Conservation (phyloP, 352 stramenopile genomes). For the Phytophthora litchii region DNA sequence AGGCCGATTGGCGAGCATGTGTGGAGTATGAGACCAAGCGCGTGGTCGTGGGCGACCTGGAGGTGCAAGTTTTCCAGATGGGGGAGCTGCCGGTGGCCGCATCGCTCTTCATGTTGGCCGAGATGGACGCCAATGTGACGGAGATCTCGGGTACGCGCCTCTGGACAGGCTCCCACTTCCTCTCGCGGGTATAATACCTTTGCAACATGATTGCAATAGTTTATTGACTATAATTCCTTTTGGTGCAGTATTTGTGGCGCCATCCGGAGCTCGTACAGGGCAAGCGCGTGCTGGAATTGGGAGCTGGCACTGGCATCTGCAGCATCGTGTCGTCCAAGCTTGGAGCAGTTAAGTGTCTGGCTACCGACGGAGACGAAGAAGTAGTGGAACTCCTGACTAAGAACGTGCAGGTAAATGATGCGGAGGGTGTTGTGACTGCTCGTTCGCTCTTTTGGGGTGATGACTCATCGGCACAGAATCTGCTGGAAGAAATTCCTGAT, state of each 20-base stretch:
- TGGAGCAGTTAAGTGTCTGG: constrained; percentile 49
- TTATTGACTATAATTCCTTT: constrained; percentile 1
- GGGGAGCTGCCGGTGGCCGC: constrained; percentile 59
- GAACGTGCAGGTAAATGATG: constrained; percentile 56
- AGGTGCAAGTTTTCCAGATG: constrained; percentile 63
- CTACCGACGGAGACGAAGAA: constrained; percentile 72
- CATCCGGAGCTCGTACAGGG: constrained; percentile 49
- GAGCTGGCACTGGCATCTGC: constrained; percentile 73
- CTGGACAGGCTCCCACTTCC: constrained; percentile 75
- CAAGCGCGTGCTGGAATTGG: constrained; percentile 69
- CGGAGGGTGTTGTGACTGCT: constrained; percentile 29
- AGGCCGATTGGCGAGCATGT: constrained; percentile 55
- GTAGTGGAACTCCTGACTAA: constrained; percentile 55
- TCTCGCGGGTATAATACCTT: constrained; percentile 41
- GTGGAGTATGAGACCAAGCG: constrained; percentile 63
- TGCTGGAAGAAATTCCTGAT: constrained; percentile 37
- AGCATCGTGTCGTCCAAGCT: constrained; percentile 70
- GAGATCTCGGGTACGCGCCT: constrained; percentile 83
- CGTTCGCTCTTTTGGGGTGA: constrained; percentile 67
- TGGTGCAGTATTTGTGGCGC: constrained; percentile 51
- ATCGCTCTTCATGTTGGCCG: constrained; percentile 65
- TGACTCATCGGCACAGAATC: constrained; percentile 37
- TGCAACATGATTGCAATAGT: constrained; percentile 4
- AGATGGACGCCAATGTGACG: constrained; percentile 62
- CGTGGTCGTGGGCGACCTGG: constrained; percentile 46